Evolutionary conservation across 331 rosid species (phyloP), one percentile per base, ranked within the genome.

Genomic region (Quercus phellos): DNA sequence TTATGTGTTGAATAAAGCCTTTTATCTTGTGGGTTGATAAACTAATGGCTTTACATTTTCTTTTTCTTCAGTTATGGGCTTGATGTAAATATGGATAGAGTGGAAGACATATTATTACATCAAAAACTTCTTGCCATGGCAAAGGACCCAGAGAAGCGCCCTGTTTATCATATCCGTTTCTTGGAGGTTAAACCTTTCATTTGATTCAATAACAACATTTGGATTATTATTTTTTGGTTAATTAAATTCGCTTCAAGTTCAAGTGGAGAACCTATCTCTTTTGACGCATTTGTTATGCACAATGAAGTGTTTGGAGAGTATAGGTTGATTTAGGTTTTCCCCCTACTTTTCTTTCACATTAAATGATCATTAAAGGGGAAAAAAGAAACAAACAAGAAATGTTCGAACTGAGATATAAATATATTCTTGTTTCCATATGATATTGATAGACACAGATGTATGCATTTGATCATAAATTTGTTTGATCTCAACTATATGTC

Each of bases 41-140:
- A 67, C 26, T 76, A 34, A 70, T 74, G 2, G 74, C 29, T 68
- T 22, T 67, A 56, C 29, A 46, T 46, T 54, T 10, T 16, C 27
- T 82, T 75, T 77, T 77, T 67, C 87, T 75, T 79, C 97, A 95
- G 98, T 88, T 95, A 95, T 75, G 96, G 92, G 77, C 92, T 95
- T 74, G 99, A 95, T 79, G 94, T 95, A 50, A 93, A 95, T 89
- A 81, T 93, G 76, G 99, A 95, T 42, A 89, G 88, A 88, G 99
- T 92, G 74, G 98, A 93, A 84, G 99, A 95, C 78, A 94, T 95
- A 86, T 74, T 93, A 80, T 64, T 95, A 77, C 99, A 94, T 82
- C 94, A 84, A 81, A 90, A 46, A 73, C 94, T 94, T 84, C 96
- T 94, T 82, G 88, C 87, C 73, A 75, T 85, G 79, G 98, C 98